Conservation (phyloP, 2,329 filamentous ascomycete genomes). For the Epicoccum sorghinum region DNA sequence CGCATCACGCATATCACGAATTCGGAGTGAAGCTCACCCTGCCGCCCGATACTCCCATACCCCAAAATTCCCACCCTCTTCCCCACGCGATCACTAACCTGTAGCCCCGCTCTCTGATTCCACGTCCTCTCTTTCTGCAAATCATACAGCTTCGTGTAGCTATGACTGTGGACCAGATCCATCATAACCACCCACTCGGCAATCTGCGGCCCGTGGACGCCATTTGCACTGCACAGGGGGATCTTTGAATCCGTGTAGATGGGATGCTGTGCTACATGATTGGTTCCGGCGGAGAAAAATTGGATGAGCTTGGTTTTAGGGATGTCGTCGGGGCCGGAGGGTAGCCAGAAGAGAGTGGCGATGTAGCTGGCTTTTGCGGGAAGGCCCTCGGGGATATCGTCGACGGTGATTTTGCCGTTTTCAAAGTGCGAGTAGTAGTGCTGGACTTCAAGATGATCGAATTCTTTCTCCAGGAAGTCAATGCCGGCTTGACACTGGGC, state of each 20-base stretch:
- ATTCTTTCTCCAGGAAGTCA: slow-evolving; percentile 35
- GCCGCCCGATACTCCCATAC: slow-evolving; percentile 67
- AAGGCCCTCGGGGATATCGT: slow-evolving; percentile 50
- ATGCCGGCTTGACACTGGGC: slow-evolving; percentile 28
- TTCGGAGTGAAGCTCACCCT: slow-evolving; percentile 45
- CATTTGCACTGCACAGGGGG: slow-evolving; percentile 60
- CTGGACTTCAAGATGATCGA: slow-evolving; percentile 39
- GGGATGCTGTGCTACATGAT: slow-evolving; percentile 60
- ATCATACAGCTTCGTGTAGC: slow-evolving; percentile 61
- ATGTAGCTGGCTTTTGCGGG: slow-evolving; percentile 53
- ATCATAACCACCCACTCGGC: slow-evolving; percentile 71
- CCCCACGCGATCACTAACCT: slow-evolving; percentile 62
- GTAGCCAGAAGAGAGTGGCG: slow-evolving; percentile 56
- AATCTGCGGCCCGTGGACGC: slow-evolving; percentile 69
- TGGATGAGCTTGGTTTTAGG: slow-evolving; percentile 59
- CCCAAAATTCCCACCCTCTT: slow-evolving; percentile 65
- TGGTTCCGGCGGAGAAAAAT: slow-evolving; percentile 63
- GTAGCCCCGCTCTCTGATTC: slow-evolving; percentile 47
- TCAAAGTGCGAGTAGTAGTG: slow-evolving; percentile 35
- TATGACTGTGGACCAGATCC: slow-evolving; percentile 62
- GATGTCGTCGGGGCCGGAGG: slow-evolving; percentile 42
- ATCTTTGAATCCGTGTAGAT: slow-evolving; percentile 60
- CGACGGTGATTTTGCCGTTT: slow-evolving; percentile 45
- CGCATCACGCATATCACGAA: not conserved
- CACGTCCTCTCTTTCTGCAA: slow-evolving; percentile 64